Percentiles rank a stretch among this genome's conserved stretches.
phyloP scores from a whole-genome alignment of 257 asterid species.

The Cynanchum wilfordii region DNA sequence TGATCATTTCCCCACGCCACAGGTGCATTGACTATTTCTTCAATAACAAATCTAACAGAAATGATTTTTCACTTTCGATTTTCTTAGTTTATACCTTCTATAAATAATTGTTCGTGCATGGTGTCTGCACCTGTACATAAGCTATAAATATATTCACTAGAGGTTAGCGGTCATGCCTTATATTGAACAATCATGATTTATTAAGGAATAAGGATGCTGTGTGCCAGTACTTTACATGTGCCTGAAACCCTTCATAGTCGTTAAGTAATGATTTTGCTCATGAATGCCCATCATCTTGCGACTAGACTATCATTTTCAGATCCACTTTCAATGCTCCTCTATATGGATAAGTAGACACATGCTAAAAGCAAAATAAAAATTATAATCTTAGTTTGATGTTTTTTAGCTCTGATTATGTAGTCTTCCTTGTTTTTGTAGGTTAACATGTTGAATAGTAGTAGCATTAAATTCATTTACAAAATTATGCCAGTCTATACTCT shows the following conservation, averaged over 20 bases:
- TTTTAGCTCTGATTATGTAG: background rate
- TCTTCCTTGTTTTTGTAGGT: background rate
- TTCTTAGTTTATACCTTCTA: background rate
- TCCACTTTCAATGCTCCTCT: background rate
- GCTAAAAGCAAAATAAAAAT: background rate
- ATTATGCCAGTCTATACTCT: background rate
- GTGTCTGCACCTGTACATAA: background rate
- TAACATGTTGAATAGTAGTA: background rate
- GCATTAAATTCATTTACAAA: background rate
- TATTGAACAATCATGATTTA: background rate
- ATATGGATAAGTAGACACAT: background rate
- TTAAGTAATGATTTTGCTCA: background rate
- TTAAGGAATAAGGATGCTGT: background rate
- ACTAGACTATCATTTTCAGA: background rate
- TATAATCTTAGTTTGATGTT: background rate
- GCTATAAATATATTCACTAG: background rate
- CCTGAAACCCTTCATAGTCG: background rate
- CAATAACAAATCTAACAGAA: background rate
- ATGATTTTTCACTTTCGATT: background rate
- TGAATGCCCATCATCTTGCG: background rate
- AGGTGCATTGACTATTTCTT: constrained; percentile 29
- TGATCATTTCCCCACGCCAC: constrained; percentile 36
- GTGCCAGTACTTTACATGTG: background rate
- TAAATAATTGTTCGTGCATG: background rate
- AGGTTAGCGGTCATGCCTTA: background rate